phyloP scores from a whole-genome alignment of 1,284 basidiomycete species.

The Fistulinella cinereoalba region DNA sequence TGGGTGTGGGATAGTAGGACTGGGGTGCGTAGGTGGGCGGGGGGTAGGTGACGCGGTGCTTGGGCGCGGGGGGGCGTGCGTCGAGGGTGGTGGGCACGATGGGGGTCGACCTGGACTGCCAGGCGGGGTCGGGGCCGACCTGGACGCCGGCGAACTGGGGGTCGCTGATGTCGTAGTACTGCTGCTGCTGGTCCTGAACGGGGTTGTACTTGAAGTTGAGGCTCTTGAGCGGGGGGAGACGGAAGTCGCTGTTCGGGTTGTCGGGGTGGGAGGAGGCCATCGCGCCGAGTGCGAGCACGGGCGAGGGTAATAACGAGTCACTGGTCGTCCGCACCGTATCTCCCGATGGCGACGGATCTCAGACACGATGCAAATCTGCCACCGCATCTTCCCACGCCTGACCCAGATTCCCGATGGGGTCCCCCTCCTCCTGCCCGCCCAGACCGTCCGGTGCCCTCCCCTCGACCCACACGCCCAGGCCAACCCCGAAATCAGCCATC shows the following conservation, averaged over 20 bases:
- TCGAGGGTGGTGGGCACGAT: conserved; percentile 40
- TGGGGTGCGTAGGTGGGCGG: conserved; percentile 21
- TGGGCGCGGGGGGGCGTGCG: conserved; percentile 14
- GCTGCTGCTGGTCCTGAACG: conserved; percentile 29
- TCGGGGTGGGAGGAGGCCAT: conserved; percentile 30
- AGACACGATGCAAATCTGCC: conserved; percentile 35
- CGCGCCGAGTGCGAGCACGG: conserved; percentile 13
- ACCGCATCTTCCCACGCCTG: conserved; percentile 30
- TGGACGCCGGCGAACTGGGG: conserved; percentile 25
- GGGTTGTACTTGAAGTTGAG: conserved; percentile 53
- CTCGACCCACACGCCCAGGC: conserved; percentile 31
- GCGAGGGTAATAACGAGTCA: conserved; percentile 15
- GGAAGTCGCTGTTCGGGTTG: conserved; percentile 40
- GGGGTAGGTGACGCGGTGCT: conserved; percentile 27
- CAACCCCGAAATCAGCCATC: conserved; percentile 21
- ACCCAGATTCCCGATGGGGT: conserved; percentile 33
- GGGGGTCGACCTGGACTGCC: conserved; percentile 32
- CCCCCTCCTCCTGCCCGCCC: too few relatives aligned
- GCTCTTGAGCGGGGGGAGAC: conserved; percentile 65
- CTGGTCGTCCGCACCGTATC: conserved; percentile 32
- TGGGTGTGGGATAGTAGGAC: conserved; percentile 27
- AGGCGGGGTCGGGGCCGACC: conserved; percentile 27
- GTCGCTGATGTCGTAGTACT: conserved; percentile 16
- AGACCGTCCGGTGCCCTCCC: conserved; percentile 29
- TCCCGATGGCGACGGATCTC: conserved; percentile 58